Conservation (phyloP, 208 protist species). For the Trypanosoma scelopori region DNA sequence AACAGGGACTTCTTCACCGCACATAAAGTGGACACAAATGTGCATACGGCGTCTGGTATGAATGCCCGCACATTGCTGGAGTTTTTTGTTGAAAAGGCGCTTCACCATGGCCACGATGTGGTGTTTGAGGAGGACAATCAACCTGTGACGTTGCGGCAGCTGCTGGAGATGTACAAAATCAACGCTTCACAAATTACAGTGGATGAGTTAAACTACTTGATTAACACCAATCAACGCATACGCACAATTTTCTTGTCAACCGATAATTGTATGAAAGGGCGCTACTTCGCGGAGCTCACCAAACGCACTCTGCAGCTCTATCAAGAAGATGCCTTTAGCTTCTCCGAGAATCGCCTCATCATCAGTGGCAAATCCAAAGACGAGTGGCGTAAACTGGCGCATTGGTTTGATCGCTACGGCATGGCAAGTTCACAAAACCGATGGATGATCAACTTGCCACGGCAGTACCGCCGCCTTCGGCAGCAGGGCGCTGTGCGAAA, state of each 20-base stretch:
- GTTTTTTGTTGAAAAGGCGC: conserved; percentile 89
- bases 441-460: conserved; percentile 96
- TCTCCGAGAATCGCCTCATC: conserved; percentile 83
- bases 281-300: conserved; percentile 92
- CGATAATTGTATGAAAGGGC: conserved; percentile 91
- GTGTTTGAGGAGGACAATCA: conserved; percentile 78
- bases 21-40: conserved; percentile 91
- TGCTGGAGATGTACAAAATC: conserved; percentile 78
- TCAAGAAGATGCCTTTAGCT: conserved; percentile 84
- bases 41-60: conserved; percentile 84
- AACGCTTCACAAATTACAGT: conserved; percentile 78
- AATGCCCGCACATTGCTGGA: conserved; percentile 87
- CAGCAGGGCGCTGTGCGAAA: conserved; percentile 74
- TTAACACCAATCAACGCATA: conserved; percentile 67
- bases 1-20: conserved; percentile 91
- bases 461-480: conserved; percentile 88
- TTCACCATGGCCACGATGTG: conserved; percentile 87
- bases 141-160: conserved; percentile 78
- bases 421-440: conserved; percentile 94
- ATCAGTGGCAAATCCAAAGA: conserved; percentile 71
- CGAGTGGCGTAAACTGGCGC: conserved; percentile 95
- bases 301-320: conserved; percentile 82
- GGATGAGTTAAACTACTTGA: conserved; percentile 84
- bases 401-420: conserved; percentile 96
- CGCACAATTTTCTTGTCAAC: conserved; percentile 75